These are phyloP conservation scores for Kazachstania sp. DNA, from an alignment of 1,139 yeast genomes.

Conservation along the genomic window DNA sequence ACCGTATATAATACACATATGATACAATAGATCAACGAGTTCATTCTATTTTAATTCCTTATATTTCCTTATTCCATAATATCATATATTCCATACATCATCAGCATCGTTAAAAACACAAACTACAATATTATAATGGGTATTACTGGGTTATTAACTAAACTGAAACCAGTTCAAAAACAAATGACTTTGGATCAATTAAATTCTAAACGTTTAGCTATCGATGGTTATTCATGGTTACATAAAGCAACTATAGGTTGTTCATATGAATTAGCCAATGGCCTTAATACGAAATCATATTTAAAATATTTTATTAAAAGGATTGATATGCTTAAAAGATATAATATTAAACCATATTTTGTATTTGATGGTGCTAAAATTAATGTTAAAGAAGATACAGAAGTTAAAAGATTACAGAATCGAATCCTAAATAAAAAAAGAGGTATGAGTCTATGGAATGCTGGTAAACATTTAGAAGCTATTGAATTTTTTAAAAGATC, in stretches of 20 bases:
- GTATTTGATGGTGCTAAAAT: constrained; percentile 89
- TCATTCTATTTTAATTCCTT: too few relatives aligned
- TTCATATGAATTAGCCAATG: constrained; percentile 69
- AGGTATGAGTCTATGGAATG: constrained; percentile 41
- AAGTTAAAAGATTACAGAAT: constrained; percentile 46
- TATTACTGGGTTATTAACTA: constrained; percentile 64
- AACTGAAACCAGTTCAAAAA: constrained; percentile 60
- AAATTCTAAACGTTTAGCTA: constrained; percentile 68
- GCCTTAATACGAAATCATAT: constrained; percentile 57
- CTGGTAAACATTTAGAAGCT: constrained; percentile 54
- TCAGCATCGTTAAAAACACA: not conserved
- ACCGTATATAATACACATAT: too few relatives aligned
- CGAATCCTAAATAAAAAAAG: constrained; percentile 48
- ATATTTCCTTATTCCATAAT: too few relatives aligned
- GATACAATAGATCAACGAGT: too few relatives aligned
- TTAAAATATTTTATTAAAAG: constrained; percentile 49
- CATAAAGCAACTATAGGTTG: constrained; percentile 78
- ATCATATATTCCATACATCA: too few relatives aligned
- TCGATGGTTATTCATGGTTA: constrained; percentile 96
- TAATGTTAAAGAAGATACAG: constrained; percentile 70
- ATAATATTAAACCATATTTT: constrained; percentile 70
- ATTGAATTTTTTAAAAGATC: constrained; percentile 62
- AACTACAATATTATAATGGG: constrained; percentile 44
- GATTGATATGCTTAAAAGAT: constrained; percentile 53
- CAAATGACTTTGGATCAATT: constrained; percentile 47